Evolutionary conservation across 148 eudicot species (phyloP).

Genomic region (Tetragonia tetragonoides): DNA sequence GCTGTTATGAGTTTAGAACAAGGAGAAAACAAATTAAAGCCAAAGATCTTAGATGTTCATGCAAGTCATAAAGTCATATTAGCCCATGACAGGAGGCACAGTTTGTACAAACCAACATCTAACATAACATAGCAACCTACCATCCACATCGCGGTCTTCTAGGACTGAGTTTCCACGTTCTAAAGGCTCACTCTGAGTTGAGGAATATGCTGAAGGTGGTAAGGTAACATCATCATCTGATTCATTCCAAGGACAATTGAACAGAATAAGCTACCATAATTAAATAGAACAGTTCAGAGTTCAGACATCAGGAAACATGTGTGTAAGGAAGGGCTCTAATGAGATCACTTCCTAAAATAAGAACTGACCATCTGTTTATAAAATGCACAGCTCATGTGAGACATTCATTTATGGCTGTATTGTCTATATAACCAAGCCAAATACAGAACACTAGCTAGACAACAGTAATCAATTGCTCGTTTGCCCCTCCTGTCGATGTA

Average conservation of each 20-base stretch:
- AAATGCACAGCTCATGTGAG: neutral
- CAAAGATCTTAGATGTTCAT: neutral
- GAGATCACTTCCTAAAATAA: too few species aligned
- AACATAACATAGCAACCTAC: slow-evolving; percentile 30
- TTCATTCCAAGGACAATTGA: neutral
- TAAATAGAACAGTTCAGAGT: neutral
- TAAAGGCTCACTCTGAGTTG: slow-evolving; percentile 49
- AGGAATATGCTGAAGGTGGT: slow-evolving; percentile 48
- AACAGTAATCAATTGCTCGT: too few species aligned
- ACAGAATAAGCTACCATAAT: neutral
- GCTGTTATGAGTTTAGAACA: slow-evolving; percentile 30
- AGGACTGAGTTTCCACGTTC: slow-evolving; percentile 46
- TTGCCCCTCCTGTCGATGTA: too few species aligned
- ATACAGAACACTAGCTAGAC: too few species aligned
- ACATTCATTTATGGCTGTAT: neutral
- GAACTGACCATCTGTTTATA: too few species aligned
- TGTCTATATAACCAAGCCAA: neutral
- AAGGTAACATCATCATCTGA: slow-evolving; percentile 50
- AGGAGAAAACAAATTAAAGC: neutral
- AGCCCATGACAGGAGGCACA: too few species aligned
- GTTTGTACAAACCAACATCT: too few species aligned
- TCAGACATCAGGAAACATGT: too few species aligned
- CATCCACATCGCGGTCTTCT: slow-evolving; percentile 54
- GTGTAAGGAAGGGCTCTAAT: too few species aligned
- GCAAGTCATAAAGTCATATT: too few species aligned